Evolutionary conservation across 2,329 filamentous ascomycete species (phyloP).

Genomic region (Fusarium sp.): DNA sequence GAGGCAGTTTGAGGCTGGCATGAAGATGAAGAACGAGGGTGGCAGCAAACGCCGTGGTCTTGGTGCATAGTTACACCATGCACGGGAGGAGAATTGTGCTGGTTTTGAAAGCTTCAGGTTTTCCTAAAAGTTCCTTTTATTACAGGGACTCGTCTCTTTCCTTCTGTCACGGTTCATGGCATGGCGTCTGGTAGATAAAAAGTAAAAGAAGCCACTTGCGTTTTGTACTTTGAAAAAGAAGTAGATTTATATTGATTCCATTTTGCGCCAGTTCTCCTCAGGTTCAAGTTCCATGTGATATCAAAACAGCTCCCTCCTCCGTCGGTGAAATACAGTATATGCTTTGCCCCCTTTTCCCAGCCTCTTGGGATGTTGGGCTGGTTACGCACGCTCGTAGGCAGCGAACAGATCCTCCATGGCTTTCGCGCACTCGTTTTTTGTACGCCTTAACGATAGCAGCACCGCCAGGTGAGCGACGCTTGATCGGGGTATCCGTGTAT

Average conservation of each 20-base stretch:
- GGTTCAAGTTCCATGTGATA: conserved; percentile 41
- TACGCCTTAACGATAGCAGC: conserved; percentile 9
- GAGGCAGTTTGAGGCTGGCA: conserved; percentile 65
- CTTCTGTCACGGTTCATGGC: conserved; percentile 29
- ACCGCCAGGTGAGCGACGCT: conserved; percentile 6
- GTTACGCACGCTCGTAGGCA: conserved; percentile 3
- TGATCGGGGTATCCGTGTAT: conserved; percentile 15
- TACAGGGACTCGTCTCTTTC: conserved; percentile 16
- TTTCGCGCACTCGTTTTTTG: conserved; percentile 8
- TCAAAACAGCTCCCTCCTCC: conserved; percentile 27
- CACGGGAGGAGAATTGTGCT: neutral
- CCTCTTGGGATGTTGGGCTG: conserved; percentile 8
- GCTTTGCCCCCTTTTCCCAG: conserved; percentile 10
- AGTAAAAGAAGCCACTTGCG: conserved; percentile 33
- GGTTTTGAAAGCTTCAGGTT: conserved; percentile 2
- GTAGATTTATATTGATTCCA: conserved; percentile 38
- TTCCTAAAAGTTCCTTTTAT: conserved; percentile 12
- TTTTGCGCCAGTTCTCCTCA: conserved; percentile 44
- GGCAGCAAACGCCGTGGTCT: conserved; percentile 61
- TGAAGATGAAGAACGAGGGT: conserved; percentile 64
- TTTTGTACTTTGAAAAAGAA: conserved; percentile 29
- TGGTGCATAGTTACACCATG: conserved; percentile 53
- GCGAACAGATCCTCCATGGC: conserved; percentile 3
- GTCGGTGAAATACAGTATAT: conserved; percentile 33
- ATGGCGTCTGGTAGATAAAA: conserved; percentile 45